A percentile compares a stretch with the other conserved stretches of the same genome.
Conservation (phyloP, 768 basidiomycete genomes). For the Boletus barrowsii region DNA sequence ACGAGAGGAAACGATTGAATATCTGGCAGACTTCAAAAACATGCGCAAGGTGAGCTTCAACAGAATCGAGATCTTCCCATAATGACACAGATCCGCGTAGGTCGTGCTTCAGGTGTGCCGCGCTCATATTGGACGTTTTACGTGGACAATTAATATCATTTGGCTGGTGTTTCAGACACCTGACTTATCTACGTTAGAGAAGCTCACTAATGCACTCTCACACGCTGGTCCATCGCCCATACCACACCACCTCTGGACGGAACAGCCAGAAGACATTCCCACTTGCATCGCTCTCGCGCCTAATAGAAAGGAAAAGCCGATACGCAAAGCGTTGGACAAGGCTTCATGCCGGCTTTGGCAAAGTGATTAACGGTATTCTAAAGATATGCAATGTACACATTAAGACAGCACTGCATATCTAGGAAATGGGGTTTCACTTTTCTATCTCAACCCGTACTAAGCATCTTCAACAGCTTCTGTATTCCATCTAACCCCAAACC, state of each 20-base stretch:
- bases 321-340: conserved; percentile 43
- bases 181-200: conserved; percentile 31
- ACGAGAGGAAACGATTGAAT: conserved; percentile 36
- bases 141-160: no score
- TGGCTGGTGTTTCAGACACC: conserved; percentile 26
- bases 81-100: conserved; percentile 18
- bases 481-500: conserved; percentile 47
- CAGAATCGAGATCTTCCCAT: background rate
- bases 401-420: background rate
- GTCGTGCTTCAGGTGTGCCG: conserved; percentile 39
- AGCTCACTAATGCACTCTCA: conserved; percentile 31
- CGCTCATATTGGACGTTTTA: background rate
- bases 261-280: conserved; percentile 42
- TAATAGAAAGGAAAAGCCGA: conserved; percentile 34
- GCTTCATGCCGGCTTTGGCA: conserved; percentile 38
- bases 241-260: conserved; percentile 41
- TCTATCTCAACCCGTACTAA: conserved; percentile 19
- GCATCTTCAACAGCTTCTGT: conserved; percentile 39
- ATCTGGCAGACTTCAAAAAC: conserved; percentile 36
- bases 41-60: conserved; percentile 39
- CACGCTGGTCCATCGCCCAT: conserved; percentile 23
- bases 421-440: background rate
- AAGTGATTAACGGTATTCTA: conserved; percentile 8
- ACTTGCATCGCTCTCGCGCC: conserved; percentile 45
- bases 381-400: background rate